Evolutionary conservation across 352 stramenopile genomes (phyloP), one percentile per base, ranked within the genome.

Genomic region (Phytopythium chamaehyphon): DNA sequence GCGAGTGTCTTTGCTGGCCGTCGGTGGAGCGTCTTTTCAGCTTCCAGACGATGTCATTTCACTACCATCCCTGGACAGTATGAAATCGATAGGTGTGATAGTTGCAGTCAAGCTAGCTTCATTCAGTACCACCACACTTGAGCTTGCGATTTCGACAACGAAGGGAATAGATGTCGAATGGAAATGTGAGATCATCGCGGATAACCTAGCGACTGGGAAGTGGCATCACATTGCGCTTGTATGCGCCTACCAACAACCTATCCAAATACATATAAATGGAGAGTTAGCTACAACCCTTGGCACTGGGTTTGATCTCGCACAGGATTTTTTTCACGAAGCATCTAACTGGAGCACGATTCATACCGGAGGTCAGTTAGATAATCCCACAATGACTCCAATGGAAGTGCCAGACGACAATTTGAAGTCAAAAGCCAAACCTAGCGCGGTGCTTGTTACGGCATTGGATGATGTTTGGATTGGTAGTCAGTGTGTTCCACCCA

Each of bases 381-480:
- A 2, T 16, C 2, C 1, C 5, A 18, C 42, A 10, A 21, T 5
- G 7, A 39, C 15, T 5, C 7, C 44, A 24, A 50, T 6, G 18
- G 16, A n/a, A 26, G 28, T 12, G 4, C 24, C 18, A 40, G 9
- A 33, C 15, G 24, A 39, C 15, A 6, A 11, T 0, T 24, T 19
- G 2, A n/a, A 1, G 11, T 7, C 18, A 15, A 14, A n/a, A n/a
- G n/a, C 24, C 9, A 2, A 7, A 2, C 26, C 11, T 12, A 12
- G 6, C 28, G 9, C 16, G 1, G 26, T 24, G 16, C 28, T 50
- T 16, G 24, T 24, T 22, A 18, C 31, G 10, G 47, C 69, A 18
- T 16, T 82, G 18, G 69, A 82, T 12, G 68, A 82, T 60, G 38
- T 78, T 7, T 36, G 59, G 36, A 37, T 79, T 31, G 33, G 59